Conservation (phyloP, 768 basidiomycete species). For the Mycena pura region DNA sequence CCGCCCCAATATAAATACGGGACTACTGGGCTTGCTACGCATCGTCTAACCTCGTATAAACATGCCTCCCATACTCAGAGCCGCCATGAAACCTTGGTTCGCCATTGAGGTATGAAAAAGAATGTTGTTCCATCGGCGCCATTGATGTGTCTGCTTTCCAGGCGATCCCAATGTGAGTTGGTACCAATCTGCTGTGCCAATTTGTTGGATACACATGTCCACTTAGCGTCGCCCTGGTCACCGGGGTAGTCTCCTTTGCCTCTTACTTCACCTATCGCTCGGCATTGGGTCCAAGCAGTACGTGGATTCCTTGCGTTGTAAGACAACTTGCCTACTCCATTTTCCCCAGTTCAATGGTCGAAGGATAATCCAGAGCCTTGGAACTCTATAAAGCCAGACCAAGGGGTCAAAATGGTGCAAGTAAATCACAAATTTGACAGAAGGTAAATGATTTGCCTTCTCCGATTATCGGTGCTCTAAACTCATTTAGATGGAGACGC, state of each 20-base stretch:
- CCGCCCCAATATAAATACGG: neutral
- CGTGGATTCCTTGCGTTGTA: constrained; percentile 30
- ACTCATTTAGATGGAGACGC: constrained; percentile 14
- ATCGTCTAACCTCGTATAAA: neutral
- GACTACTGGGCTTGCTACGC: neutral
- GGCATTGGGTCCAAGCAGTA: constrained; percentile 63
- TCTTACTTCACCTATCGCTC: constrained; percentile 63
- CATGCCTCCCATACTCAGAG: constrained; percentile 12
- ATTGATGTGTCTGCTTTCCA: constrained; percentile 26
- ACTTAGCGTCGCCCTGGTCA: constrained; percentile 59
- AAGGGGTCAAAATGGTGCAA: constrained; percentile 74
- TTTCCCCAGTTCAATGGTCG: constrained; percentile 56
- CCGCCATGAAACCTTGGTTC: constrained; percentile 66
- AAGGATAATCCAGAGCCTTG: constrained; percentile 87
- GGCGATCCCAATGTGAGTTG: constrained; percentile 60
- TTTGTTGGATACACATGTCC: neutral
- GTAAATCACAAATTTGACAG: constrained; percentile 79
- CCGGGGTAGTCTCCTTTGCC: constrained; percentile 61
- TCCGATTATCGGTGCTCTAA: neutral
- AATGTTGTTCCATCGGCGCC: constrained; percentile 9
- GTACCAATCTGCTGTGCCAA: neutral
- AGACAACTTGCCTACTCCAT: constrained; percentile 9
- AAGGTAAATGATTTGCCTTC: constrained; percentile 54
- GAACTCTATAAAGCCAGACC: constrained; percentile 79
- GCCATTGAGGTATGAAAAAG: constrained; percentile 64